phyloP scores from a whole-genome alignment of 106 monocot species.

The Acorus gramineus region DNA sequence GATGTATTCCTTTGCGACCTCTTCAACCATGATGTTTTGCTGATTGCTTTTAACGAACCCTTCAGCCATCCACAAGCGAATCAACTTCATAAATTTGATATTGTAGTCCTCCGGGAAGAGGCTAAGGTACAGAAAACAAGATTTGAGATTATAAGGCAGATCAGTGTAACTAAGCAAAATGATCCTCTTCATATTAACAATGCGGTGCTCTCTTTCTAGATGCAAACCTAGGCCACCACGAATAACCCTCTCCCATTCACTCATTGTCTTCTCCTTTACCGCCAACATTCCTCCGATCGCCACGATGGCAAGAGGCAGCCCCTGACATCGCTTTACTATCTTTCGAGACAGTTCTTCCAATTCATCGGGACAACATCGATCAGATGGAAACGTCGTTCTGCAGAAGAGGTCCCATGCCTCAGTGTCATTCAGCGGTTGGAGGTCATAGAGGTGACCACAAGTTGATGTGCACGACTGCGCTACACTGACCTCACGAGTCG shows the following conservation, averaged over 20 bases:
- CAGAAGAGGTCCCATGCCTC: slow-evolving; percentile 12
- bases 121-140: slow-evolving; percentile 31
- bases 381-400: slow-evolving; percentile 12
- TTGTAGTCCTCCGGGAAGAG: slow-evolving; percentile 19
- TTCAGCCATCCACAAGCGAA: slow-evolving; percentile 31
- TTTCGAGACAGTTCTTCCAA: background rate
- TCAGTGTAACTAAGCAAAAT: slow-evolving; percentile 24
- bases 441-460: slow-evolving; percentile 2
- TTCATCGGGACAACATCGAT: slow-evolving; percentile 9
- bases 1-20: slow-evolving; percentile 18
- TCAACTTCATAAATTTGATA: slow-evolving; percentile 15
- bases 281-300: slow-evolving; percentile 18
- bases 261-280: slow-evolving; percentile 5
- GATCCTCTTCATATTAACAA: slow-evolving; percentile 14
- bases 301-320: slow-evolving; percentile 19
- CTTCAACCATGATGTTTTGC: slow-evolving; percentile 5
- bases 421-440: slow-evolving; percentile 3
- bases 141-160: slow-evolving; percentile 18
- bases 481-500: slow-evolving; percentile 15
- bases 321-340: slow-evolving; percentile 15
- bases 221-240: slow-evolving; percentile 7
- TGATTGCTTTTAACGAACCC: slow-evolving; percentile 18
- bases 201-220: slow-evolving; percentile 8
- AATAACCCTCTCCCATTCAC: slow-evolving; percentile 5
- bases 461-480: background rate